Evolutionary conservation across 305 asterid genomes (phyloP).

Genomic region (Rubia occidens): DNA sequence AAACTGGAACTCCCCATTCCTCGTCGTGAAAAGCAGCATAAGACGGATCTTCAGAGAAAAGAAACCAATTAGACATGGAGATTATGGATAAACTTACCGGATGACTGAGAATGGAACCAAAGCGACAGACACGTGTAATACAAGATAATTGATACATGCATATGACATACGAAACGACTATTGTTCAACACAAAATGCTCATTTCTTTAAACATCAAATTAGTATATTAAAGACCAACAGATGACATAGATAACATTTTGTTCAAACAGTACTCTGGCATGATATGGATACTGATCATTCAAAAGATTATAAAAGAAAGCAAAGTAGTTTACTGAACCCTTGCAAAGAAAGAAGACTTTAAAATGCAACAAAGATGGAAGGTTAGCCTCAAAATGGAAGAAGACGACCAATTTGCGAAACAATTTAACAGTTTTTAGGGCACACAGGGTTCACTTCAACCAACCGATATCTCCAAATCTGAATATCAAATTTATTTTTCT

Average conservation of each 20-base stretch:
- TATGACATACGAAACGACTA: neutral
- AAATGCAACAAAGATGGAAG: neutral
- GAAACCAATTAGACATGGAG: slow-evolving; percentile 31
- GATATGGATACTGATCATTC: neutral
- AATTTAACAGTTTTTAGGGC: neutral
- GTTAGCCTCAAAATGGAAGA: neutral
- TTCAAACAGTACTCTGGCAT: neutral
- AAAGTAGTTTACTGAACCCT: neutral
- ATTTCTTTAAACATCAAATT: neutral
- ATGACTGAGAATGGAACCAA: neutral
- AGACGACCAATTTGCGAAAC: neutral
- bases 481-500: too few species aligned
- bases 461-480: neutral
- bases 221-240: neutral
- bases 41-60: slow-evolving; percentile 36
- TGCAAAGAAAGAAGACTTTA: neutral
- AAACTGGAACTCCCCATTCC: slow-evolving; percentile 89
- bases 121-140: neutral
- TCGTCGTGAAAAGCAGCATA: slow-evolving; percentile 77
- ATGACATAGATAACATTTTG: neutral
- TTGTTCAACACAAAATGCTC: neutral
- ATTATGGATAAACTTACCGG: slow-evolving; percentile 4
- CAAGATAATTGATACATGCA: neutral
- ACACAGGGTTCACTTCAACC: neutral
- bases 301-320: neutral